phyloP scores from a whole-genome alignment of 371 early-diverging fungal species.

The Syncephalastrum contaminatum region DNA sequence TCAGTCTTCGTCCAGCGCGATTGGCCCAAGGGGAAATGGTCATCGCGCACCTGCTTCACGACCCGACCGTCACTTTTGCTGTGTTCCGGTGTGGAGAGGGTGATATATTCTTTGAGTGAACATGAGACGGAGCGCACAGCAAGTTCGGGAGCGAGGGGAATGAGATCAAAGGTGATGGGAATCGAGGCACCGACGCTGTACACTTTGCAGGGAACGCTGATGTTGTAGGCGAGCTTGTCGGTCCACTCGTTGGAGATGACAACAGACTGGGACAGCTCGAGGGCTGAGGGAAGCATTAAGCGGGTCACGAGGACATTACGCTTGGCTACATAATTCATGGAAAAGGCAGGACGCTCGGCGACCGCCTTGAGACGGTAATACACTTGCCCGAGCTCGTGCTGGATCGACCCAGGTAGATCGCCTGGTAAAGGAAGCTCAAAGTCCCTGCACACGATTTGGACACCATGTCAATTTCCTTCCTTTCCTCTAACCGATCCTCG shows the following conservation, averaged over 20 bases:
- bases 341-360: slow-evolving; percentile 48
- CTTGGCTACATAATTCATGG: slow-evolving; percentile 32
- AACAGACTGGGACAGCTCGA: slow-evolving; percentile 38
- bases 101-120: slow-evolving; percentile 41
- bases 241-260: slow-evolving; percentile 45
- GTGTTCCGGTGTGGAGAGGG: slow-evolving; percentile 27
- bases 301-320: slow-evolving; percentile 29
- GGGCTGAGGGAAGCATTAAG: slow-evolving; percentile 30
- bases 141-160: slow-evolving; percentile 35
- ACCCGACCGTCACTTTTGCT: slow-evolving; percentile 34
- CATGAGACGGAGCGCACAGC: slow-evolving; percentile 30
- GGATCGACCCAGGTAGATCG: slow-evolving; percentile 44
- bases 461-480: not conserved
- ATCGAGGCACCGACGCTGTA: slow-evolving; percentile 29
- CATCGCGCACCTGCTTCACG: slow-evolving; percentile 29
- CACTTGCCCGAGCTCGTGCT: slow-evolving; percentile 38
- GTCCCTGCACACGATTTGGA: slow-evolving; percentile 24
- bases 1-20: slow-evolving; percentile 32
- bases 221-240: slow-evolving; percentile 45
- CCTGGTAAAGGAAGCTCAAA: slow-evolving; percentile 56
- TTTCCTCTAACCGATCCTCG: not conserved
- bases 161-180: slow-evolving; percentile 41
- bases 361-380: slow-evolving; percentile 40
- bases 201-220: slow-evolving; percentile 43
- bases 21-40: slow-evolving; percentile 18